A percentile compares a stretch with the other conserved stretches of the same genome.
These are phyloP conservation scores for Lophiotrema nucula DNA, from an alignment of 495 filamentous ascomycete species.

Conservation along the genomic window DNA sequence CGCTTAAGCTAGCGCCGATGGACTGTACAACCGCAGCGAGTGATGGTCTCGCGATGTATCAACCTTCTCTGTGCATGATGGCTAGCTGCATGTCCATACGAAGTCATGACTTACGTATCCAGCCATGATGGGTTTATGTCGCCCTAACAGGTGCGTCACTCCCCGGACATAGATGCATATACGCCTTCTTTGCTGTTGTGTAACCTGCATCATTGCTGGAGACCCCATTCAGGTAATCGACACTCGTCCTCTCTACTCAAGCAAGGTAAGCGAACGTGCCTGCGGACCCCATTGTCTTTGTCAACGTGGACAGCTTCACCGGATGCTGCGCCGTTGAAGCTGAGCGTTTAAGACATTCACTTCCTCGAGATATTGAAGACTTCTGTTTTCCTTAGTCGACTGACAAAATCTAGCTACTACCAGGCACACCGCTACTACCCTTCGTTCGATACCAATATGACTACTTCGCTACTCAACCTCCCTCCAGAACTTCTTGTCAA, in stretches of 20 bases:
- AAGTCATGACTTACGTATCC: conserved; percentile 1
- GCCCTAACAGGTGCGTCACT: neutral
- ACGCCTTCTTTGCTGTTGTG: neutral
- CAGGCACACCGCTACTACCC: neutral
- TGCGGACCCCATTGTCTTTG: neutral
- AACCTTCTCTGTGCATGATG: neutral
- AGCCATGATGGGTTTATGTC: neutral
- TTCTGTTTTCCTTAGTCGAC: neutral
- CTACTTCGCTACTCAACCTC: conserved; percentile 13
- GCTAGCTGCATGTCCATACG: neutral
- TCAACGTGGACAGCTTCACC: neutral
- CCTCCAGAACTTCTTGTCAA: conserved; percentile 34
- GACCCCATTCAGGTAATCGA: neutral
- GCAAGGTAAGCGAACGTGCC: conserved; percentile 4
- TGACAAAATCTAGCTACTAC: neutral
- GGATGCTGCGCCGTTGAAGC: neutral
- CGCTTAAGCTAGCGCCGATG: neutral
- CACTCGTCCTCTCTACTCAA: neutral
- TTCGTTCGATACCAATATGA: conserved; percentile 11
- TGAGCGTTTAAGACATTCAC: neutral
- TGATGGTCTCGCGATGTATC: neutral
- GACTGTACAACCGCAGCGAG: neutral
- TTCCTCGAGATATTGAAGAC: neutral
- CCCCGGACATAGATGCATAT: neutral
- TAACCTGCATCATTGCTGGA: neutral